These are phyloP conservation scores for Deakozyma indianensis DNA, from an alignment of 805 yeast species.

Conservation along the genomic window DNA sequence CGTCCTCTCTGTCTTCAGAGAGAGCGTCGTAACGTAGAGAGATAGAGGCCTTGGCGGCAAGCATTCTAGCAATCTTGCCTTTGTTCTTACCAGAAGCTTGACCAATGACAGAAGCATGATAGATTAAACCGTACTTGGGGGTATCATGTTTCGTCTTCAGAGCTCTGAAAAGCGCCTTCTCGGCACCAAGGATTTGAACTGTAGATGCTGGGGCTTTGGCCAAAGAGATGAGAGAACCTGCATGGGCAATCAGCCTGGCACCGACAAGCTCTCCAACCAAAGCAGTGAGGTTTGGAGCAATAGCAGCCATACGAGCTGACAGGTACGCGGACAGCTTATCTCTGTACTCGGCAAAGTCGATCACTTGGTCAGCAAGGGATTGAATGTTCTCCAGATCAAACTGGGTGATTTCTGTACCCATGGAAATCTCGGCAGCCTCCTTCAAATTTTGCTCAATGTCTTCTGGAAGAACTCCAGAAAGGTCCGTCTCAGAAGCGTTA, in stretches of 20 bases:
- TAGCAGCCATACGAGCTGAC: slow-evolving; percentile 92
- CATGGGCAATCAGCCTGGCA: slow-evolving; percentile 94
- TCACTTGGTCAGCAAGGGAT: slow-evolving; percentile 89
- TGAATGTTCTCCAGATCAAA: slow-evolving; percentile 76
- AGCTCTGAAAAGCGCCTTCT: slow-evolving; percentile 97
- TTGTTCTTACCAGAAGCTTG: slow-evolving; percentile 97
- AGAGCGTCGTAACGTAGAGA: slow-evolving; percentile 93
- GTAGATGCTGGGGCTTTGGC: slow-evolving; percentile 99
- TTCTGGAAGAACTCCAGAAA: slow-evolving; percentile 83
- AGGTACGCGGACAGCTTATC: slow-evolving; percentile 89
- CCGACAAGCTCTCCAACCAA: slow-evolving; percentile 97
- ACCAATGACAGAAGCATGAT: slow-evolving; percentile 94
- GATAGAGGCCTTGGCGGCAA: slow-evolving; percentile 97
- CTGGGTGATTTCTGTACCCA: slow-evolving; percentile 98
- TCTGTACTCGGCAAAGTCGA: slow-evolving; percentile 91
- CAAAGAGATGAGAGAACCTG: slow-evolving; percentile 85
- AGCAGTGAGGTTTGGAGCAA: slow-evolving; percentile 94
- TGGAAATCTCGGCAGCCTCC: slow-evolving; percentile 94
- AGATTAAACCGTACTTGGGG: slow-evolving; percentile 93
- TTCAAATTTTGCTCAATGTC: slow-evolving; percentile 85
- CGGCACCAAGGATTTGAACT: slow-evolving; percentile 96
- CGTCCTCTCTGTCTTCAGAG: slow-evolving; percentile 86
- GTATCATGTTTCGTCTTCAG: slow-evolving; percentile 97
- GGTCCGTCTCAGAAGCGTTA: slow-evolving; percentile 79
- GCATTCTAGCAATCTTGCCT: slow-evolving; percentile 97